These are phyloP conservation scores for Teunomyces stri DNA, from an alignment of 805 yeast genomes.

Conservation along the genomic window DNA sequence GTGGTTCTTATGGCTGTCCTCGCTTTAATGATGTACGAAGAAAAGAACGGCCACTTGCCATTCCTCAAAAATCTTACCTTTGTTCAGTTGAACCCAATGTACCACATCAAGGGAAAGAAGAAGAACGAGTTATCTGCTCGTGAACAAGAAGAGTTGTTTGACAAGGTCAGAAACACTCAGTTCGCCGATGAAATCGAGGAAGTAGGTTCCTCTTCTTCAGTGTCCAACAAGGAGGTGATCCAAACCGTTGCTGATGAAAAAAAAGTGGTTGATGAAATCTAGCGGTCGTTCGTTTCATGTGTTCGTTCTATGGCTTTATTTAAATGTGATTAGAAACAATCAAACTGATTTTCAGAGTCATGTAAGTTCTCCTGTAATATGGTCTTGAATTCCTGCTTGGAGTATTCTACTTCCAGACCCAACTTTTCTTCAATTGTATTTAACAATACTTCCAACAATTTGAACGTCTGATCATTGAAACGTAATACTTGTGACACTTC, in stretches of 20 bases:
- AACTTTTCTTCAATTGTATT: slow-evolving; percentile 11
- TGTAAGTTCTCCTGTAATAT: slow-evolving; percentile 25
- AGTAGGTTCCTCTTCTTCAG: not conserved
- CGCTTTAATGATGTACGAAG: slow-evolving; percentile 21
- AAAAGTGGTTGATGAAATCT: not conserved
- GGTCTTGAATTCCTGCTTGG: slow-evolving; percentile 26
- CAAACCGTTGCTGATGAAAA: not conserved
- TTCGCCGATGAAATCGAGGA: slow-evolving; percentile 17
- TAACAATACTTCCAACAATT: slow-evolving; percentile 10
- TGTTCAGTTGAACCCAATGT: slow-evolving; percentile 66
- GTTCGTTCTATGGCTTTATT: not conserved
- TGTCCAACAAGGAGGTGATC: slow-evolving; percentile 3
- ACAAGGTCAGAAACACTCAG: slow-evolving; percentile 21
- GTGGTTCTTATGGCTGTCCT: slow-evolving; percentile 15
- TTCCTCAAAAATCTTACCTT: slow-evolving; percentile 15
- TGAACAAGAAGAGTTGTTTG: slow-evolving; percentile 55
- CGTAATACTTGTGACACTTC: slow-evolving; percentile 32
- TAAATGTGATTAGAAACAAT: slow-evolving; percentile 22
- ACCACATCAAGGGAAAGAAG: slow-evolving; percentile 67
- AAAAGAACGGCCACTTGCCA: slow-evolving; percentile 26
- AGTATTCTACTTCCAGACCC: slow-evolving; percentile 16
- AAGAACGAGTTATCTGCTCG: slow-evolving; percentile 51
- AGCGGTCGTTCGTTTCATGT: not conserved
- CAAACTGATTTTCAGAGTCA: slow-evolving; percentile 31
- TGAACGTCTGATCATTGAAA: slow-evolving; percentile 30